Evolutionary conservation across 805 yeast genomes (phyloP).

Genomic region (Candida palmyrensis): DNA sequence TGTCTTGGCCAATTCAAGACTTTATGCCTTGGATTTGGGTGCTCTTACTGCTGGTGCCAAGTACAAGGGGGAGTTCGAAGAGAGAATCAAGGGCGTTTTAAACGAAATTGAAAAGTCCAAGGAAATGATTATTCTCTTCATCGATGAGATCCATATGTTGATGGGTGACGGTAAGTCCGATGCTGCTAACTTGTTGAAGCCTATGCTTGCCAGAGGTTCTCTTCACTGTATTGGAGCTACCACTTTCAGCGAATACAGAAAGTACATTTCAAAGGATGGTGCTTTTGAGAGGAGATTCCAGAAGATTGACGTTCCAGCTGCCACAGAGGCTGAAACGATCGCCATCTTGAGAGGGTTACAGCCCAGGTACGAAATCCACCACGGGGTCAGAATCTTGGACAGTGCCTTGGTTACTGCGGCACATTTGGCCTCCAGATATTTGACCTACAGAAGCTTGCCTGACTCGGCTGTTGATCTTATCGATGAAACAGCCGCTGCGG

Average conservation of each 20-base stretch:
- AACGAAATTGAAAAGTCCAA: slow-evolving; percentile 88
- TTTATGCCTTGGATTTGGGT: slow-evolving; percentile 89
- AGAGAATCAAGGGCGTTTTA: slow-evolving; percentile 93
- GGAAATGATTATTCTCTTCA: slow-evolving; percentile 81
- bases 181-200: slow-evolving; percentile 94
- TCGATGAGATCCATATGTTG: slow-evolving; percentile 98
- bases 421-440: slow-evolving; percentile 86
- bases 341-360: slow-evolving; percentile 96
- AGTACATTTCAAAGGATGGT: slow-evolving; percentile 91
- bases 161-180: slow-evolving; percentile 99
- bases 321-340: slow-evolving; percentile 86
- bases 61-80: slow-evolving; percentile 98
- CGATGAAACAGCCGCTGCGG: slow-evolving; percentile 95
- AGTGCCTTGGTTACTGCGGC: slow-evolving; percentile 93
- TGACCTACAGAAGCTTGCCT: slow-evolving; percentile 92
- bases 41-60: slow-evolving; percentile 98
- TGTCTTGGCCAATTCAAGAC: slow-evolving; percentile 71
- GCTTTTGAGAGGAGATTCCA: slow-evolving; percentile 99
- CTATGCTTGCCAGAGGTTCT: slow-evolving; percentile 94
- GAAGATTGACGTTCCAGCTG: slow-evolving; percentile 92
- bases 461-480: slow-evolving; percentile 96
- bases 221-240: slow-evolving; percentile 99
- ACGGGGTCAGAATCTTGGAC: slow-evolving; percentile 94
- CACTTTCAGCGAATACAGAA: slow-evolving; percentile 89
- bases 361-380: slow-evolving; percentile 93